Percentiles rank a stretch among this genome's conserved stretches.
Evolutionary conservation across 352 stramenopile species (phyloP).

Genomic region (Pythium rishiriense): DNA sequence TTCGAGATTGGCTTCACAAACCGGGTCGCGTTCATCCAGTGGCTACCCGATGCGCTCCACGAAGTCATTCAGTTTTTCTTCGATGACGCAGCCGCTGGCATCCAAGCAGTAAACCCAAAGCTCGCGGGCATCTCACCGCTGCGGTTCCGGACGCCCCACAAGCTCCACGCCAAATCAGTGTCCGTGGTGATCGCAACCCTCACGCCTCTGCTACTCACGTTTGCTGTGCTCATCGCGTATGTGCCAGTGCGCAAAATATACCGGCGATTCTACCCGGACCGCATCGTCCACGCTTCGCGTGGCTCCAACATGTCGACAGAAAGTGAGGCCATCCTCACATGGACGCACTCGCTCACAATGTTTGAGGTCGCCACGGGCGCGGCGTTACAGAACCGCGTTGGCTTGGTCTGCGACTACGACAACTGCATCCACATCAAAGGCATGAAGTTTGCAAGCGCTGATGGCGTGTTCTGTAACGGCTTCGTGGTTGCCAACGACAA

Average conservation of each 20-base stretch:
- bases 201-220: constrained; percentile 10
- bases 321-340: neutral
- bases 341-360: constrained; percentile 19
- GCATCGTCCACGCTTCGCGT: neutral
- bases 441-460: constrained; percentile 29
- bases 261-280: neutral
- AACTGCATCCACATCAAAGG: constrained; percentile 30
- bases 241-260: constrained; percentile 16
- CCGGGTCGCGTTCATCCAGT: constrained; percentile 7
- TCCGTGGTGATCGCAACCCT: neutral
- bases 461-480: constrained; percentile 31
- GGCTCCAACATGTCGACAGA: constrained; percentile 10
- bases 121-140: constrained; percentile 12
- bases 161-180: neutral
- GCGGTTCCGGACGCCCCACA: constrained; percentile 17
- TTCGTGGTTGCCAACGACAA: constrained; percentile 30
- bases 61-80: constrained; percentile 3
- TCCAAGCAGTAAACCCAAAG: constrained; percentile 1
- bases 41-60: constrained; percentile 1
- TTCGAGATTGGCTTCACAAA: constrained; percentile 16
- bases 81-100: neutral
- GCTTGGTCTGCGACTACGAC: constrained; percentile 25
- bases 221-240: constrained; percentile 17
- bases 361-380: constrained; percentile 26
- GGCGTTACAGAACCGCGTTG: constrained; percentile 19